Conservation (phyloP, 495 filamentous ascomycete species). For the Aspergillus sparsus region DNA sequence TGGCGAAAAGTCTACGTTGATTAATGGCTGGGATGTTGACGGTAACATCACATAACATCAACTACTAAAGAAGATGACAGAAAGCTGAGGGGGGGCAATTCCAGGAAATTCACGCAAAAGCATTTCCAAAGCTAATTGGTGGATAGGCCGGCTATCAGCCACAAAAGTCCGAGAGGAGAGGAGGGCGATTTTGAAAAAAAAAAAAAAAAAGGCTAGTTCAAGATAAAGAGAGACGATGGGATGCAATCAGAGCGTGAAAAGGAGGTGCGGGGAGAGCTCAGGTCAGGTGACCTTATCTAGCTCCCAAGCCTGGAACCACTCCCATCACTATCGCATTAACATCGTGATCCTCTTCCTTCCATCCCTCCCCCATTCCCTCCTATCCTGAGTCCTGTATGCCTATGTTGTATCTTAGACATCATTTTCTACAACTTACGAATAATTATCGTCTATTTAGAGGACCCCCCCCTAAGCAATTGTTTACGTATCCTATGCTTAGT, state of each 20-base stretch:
- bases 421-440: not conserved
- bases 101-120: not conserved
- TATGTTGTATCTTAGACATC: not conserved
- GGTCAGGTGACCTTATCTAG: constrained; percentile 18
- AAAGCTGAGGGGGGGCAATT: not conserved
- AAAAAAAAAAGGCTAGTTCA: not conserved
- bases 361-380: not conserved
- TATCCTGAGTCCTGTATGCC: not conserved
- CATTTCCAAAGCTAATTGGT: not conserved
- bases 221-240: not conserved
- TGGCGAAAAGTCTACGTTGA: too few species aligned
- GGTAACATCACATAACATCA: too few species aligned
- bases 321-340: constrained; percentile 1
- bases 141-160: not conserved
- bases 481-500: too few species aligned
- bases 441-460: not conserved
- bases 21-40: too few species aligned
- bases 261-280: constrained; percentile 20
- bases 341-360: constrained; percentile 1
- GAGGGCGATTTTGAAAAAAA: not conserved
- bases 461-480: too few species aligned
- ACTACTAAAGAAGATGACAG: too few species aligned
- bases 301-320: constrained; percentile 5
- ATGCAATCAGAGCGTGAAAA: not conserved
- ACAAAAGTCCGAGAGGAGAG: not conserved